Conservation (phyloP, 2,329 filamentous ascomycete genomes). For the Stachybotrys echinatus region DNA sequence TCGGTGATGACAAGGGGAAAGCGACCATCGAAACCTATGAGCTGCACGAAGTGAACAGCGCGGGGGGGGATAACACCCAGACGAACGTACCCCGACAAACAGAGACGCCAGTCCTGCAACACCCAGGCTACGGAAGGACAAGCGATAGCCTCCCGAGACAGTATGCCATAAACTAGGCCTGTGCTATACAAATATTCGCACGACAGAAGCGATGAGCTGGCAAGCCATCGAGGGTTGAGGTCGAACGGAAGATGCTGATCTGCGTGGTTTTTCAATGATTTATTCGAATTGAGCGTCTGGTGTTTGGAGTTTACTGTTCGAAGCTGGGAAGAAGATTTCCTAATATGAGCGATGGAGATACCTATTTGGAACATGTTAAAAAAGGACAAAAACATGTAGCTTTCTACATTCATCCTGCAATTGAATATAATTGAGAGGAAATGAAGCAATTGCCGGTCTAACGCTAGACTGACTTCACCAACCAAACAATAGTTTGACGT, state of each 20-base stretch:
- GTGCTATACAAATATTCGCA: too few species aligned
- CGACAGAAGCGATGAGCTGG: too few species aligned
- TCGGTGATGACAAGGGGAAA: slow-evolving; percentile 36
- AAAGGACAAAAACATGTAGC: background rate
- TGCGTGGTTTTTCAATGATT: too few species aligned
- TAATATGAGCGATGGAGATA: background rate
- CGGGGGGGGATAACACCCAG: slow-evolving; percentile 14
- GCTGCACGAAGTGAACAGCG: slow-evolving; percentile 38
- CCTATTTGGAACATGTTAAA: background rate
- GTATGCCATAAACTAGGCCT: slow-evolving; percentile 3
- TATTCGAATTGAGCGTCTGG: background rate
- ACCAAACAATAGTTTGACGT: too few species aligned
- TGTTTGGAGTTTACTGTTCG: background rate
- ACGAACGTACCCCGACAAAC: slow-evolving; percentile 12
- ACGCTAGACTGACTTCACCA: too few species aligned
- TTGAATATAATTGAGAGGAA: too few species aligned
- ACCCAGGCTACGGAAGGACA: slow-evolving; percentile 40
- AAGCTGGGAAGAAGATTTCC: background rate
- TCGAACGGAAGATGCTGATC: too few species aligned
- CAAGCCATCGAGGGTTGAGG: too few species aligned
- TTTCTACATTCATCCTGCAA: too few species aligned
- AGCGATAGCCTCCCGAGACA: slow-evolving; percentile 15
- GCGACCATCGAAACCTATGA: slow-evolving; percentile 39
- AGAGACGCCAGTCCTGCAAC: slow-evolving; percentile 36
- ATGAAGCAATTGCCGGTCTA: too few species aligned